A percentile compares a stretch with the other conserved stretches of the same genome.
These are phyloP conservation scores for Chlorophyllum brunneum DNA, from an alignment of 768 basidiomycete species.

Conservation along the genomic window DNA sequence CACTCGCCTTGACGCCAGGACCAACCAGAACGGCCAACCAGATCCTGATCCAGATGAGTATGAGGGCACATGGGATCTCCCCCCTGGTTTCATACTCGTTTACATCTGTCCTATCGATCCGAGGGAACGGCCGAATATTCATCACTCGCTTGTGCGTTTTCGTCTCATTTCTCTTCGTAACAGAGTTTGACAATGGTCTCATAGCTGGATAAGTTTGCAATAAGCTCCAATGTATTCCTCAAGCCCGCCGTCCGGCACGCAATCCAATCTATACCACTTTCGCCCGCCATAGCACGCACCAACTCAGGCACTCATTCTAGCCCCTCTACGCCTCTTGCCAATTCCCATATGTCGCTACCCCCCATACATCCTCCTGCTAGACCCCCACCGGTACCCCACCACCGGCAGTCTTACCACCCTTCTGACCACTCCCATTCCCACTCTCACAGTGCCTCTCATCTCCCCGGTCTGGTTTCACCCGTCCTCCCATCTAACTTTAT, in stretches of 20 bases:
- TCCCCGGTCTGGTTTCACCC: slow-evolving; percentile 6
- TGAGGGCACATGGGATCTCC: slow-evolving; percentile 50
- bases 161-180: background rate
- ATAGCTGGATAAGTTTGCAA: slow-evolving; percentile 75
- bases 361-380: slow-evolving; percentile 24
- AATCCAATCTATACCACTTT: slow-evolving; percentile 28
- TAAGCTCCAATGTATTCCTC: slow-evolving; percentile 62
- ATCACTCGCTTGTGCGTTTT: slow-evolving; percentile 59
- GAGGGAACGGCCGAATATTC: slow-evolving; percentile 60
- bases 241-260: slow-evolving; percentile 38
- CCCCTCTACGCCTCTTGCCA: slow-evolving; percentile 23
- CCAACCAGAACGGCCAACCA: slow-evolving; percentile 14
- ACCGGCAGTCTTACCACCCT: slow-evolving; percentile 22
- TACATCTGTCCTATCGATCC: slow-evolving; percentile 68
- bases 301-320: slow-evolving; percentile 28
- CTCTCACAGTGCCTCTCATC: slow-evolving; percentile 16
- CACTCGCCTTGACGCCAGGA: slow-evolving; percentile 17
- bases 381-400: slow-evolving; percentile 30
- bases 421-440: slow-evolving; percentile 17
- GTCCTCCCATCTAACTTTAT: slow-evolving; percentile 28
- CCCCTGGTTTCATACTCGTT: slow-evolving; percentile 66
- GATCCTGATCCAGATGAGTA: slow-evolving; percentile 27
- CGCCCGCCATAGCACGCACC: slow-evolving; percentile 16
- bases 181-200: slow-evolving; percentile 1
- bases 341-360: slow-evolving; percentile 21